These are phyloP conservation scores for Plantago ovata DNA, from an alignment of 257 asterid genomes.

Conservation along the genomic window DNA sequence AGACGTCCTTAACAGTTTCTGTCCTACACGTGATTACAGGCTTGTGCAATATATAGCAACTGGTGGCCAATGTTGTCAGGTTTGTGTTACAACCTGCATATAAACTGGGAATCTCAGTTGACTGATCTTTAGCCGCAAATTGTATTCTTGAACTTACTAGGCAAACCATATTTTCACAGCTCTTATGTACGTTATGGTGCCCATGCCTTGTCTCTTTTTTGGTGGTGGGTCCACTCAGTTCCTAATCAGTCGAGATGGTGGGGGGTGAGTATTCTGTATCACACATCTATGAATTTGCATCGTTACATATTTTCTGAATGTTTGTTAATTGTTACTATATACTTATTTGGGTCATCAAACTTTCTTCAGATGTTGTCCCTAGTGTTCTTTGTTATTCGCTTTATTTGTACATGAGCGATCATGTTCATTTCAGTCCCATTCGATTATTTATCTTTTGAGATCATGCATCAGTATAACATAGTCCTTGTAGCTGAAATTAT, in stretches of 20 bases:
- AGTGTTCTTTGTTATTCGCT: too few relatives aligned
- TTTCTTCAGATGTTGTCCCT: too few relatives aligned
- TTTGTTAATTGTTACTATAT: too few relatives aligned
- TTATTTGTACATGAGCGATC: too few relatives aligned
- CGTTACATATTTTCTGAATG: too few relatives aligned
- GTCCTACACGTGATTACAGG: slow-evolving; percentile 44
- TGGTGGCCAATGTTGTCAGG: slow-evolving; percentile 99
- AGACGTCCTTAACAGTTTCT: slow-evolving; percentile 10
- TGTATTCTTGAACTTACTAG: slow-evolving; percentile 13
- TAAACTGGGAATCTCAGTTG: slow-evolving; percentile 1
- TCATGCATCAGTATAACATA: too few relatives aligned
- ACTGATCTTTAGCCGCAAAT: slow-evolving; percentile 3
- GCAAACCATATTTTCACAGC: slow-evolving; percentile 42
- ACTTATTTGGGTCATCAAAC: too few relatives aligned
- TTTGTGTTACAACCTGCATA: slow-evolving; percentile 25
- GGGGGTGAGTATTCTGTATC: slow-evolving; percentile 59
- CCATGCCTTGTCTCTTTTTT: slow-evolving; percentile 95
- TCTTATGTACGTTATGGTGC: slow-evolving; percentile 96
- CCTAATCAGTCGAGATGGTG: slow-evolving; percentile 91
- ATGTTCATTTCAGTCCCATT: too few relatives aligned
- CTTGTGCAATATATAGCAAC: slow-evolving; percentile 86
- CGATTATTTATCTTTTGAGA: too few relatives aligned
- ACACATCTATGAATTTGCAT: too few relatives aligned
- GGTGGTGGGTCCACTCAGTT: slow-evolving; percentile 97
- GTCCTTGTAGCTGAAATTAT: too few relatives aligned